Conservation (phyloP, 768 basidiomycete species). For the Tricholoma bakamatsutake region DNA sequence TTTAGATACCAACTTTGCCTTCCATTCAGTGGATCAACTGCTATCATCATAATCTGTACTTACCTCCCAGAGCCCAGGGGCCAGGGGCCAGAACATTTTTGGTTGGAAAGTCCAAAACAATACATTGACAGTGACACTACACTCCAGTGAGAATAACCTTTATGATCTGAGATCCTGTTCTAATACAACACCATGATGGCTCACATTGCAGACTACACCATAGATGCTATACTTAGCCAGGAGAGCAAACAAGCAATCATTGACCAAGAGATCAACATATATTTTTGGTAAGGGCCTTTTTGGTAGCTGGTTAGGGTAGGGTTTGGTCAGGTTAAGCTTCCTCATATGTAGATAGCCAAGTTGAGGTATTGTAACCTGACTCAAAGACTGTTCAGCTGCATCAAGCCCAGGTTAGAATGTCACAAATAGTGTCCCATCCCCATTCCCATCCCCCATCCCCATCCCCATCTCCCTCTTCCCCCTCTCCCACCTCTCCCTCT, state of each 20-base stretch:
- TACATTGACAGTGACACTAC: conserved; percentile 59
- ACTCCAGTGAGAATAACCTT: conserved; percentile 65
- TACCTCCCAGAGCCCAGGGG: conserved; percentile 48
- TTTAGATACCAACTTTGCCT: conserved; percentile 51
- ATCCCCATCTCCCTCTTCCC: too few species aligned
- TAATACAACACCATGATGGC: conserved; percentile 69
- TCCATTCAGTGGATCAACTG: not conserved
- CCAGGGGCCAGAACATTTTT: conserved; percentile 60
- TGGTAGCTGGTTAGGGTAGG: too few species aligned
- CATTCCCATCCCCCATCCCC: too few species aligned
- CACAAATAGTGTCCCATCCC: too few species aligned
- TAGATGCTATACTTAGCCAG: not conserved
- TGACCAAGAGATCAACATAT: conserved; percentile 75
- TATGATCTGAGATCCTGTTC: conserved; percentile 64
- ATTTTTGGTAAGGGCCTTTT: too few species aligned
- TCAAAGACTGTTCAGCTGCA: too few species aligned
- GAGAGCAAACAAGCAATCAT: conserved; percentile 9
- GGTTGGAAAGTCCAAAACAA: conserved; percentile 67
- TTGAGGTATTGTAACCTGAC: too few species aligned
- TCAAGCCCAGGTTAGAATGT: too few species aligned
- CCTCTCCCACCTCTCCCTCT: too few species aligned
- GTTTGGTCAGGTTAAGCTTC: too few species aligned
- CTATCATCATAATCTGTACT: conserved; percentile 1
- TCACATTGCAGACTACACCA: conserved; percentile 60
- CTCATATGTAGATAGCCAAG: too few species aligned